A percentile compares a stretch with the other conserved stretches of the same genome.
phyloP scores from a whole-genome alignment of 306 rosid species.

The Lathyrus sativus region DNA sequence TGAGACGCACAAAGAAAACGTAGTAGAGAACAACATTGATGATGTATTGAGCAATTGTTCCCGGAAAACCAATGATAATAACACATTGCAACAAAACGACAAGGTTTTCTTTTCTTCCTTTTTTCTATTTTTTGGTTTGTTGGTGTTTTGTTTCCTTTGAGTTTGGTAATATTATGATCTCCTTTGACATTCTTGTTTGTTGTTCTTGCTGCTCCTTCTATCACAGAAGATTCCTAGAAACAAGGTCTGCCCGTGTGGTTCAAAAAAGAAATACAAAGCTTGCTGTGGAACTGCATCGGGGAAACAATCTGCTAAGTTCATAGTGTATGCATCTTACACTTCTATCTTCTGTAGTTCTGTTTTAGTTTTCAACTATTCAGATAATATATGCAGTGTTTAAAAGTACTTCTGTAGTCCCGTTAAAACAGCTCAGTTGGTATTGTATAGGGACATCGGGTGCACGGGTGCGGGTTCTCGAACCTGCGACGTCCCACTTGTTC shows the following conservation, averaged over 20 bases:
- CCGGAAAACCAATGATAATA: slow-evolving; percentile 32
- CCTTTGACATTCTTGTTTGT: slow-evolving; percentile 25
- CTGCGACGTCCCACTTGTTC: too few species aligned
- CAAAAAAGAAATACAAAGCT: slow-evolving; percentile 77
- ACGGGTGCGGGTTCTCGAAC: too few species aligned
- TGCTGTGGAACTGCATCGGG: slow-evolving; percentile 69
- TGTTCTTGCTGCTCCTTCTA: slow-evolving; percentile 29
- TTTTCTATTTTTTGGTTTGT: slow-evolving; percentile 17
- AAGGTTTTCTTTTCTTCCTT: slow-evolving; percentile 50
- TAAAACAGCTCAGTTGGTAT: too few species aligned
- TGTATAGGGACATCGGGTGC: too few species aligned
- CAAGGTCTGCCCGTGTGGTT: slow-evolving; percentile 76
- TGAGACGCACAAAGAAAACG: slow-evolving; percentile 40
- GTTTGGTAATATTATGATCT: not conserved
- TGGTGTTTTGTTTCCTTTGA: not conserved
- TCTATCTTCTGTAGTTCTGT: slow-evolving; percentile 5
- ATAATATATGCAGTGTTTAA: slow-evolving; percentile 1
- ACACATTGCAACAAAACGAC: slow-evolving; percentile 47
- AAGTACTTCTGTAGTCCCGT: not conserved
- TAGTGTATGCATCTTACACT: slow-evolving; percentile 52
- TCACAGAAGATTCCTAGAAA: slow-evolving; percentile 66
- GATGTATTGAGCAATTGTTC: slow-evolving; percentile 40
- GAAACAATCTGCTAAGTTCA: slow-evolving; percentile 52
- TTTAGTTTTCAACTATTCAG: slow-evolving; percentile 24
- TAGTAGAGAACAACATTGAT: slow-evolving; percentile 38